Percentiles rank a stretch among this genome's conserved stretches.
Evolutionary conservation across 768 basidiomycete genomes (phyloP).

Genomic region (Leccinum boreale): DNA sequence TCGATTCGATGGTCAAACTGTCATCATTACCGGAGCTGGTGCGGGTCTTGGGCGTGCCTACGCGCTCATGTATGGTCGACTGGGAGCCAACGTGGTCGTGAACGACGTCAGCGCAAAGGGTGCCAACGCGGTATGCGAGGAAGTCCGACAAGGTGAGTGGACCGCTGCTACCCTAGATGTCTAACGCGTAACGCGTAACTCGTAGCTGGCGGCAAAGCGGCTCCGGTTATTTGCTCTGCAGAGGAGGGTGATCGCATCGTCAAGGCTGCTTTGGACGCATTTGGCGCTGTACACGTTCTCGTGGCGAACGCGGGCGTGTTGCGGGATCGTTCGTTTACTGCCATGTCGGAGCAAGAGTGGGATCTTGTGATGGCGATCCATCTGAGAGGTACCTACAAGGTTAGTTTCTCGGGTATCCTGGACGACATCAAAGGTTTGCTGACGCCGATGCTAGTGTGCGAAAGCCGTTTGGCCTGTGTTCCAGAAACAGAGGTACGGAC

Average conservation of each 20-base stretch:
- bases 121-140: conserved; percentile 81
- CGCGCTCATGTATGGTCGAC: conserved; percentile 84
- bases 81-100: conserved; percentile 96
- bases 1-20: conserved; percentile 85
- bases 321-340: conserved; percentile 87
- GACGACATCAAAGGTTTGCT: neutral
- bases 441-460: conserved; percentile 56
- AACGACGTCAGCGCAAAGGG: conserved; percentile 91
- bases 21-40: conserved; percentile 92
- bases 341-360: conserved; percentile 93
- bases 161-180: neutral
- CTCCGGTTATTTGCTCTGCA: conserved; percentile 77
- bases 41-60: conserved; percentile 92
- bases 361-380: conserved; percentile 88
- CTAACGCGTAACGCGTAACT: neutral
- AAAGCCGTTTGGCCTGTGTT: conserved; percentile 97
- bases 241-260: conserved; percentile 92
- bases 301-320: conserved; percentile 93
- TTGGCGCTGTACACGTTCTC: conserved; percentile 84
- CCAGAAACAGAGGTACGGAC: conserved; percentile 93
- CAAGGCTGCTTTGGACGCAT: conserved; percentile 80
- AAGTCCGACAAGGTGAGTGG: conserved; percentile 69
- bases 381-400: conserved; percentile 89
- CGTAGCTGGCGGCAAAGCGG: conserved; percentile 86
- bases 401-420: conserved; percentile 22